Base-by-base conservation (phyloP, 139 green algal genomes). In the Chlamydomonas sp. region DNA sequence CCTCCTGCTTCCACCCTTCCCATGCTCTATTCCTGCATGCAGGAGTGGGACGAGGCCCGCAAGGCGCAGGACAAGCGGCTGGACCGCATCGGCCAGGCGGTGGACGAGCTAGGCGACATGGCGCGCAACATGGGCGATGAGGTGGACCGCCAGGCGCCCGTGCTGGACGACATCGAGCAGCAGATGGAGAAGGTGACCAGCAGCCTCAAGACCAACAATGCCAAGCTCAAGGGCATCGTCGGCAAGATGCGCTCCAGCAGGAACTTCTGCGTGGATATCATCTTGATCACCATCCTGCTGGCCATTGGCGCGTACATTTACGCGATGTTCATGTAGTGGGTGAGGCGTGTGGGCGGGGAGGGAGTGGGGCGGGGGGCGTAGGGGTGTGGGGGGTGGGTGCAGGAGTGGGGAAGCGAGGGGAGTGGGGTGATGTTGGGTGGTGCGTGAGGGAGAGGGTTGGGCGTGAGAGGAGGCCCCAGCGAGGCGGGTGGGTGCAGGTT, bases 211-310 rank as follows among this genome's bases (percentile, higher is more conserved):
- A 97, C 86, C 71, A 97, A 98, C 90, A 98, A 98, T 84, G 93
- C 92, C 72, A 95, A 95, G 88, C 90, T 98, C 20, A 97, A 96
- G 86, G 95, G 93, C 10, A 77, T 97, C 1, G 83, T 99, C 2
- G 59, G 63, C 74, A 92, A 98, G 92, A 95, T 98, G 90, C 91
- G 96, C 7, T 96, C 93, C 4, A 91, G 82, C 1, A 89, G 95
- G 71, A 97, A 97, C 87, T 98, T 98, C 83, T 96, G 95, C 85
- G 93, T 98, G 59, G 96, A 98, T 86, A 88, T 98, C 49, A 93
- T 97, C 61, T 91, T 98, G 58, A 93, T 98, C 80, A 95, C 89
- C 78, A 87, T 98, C 8, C 75, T 98, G 58, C 91, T 98, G 59
- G 95, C 90, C 1, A 93, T 98, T 18, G 96, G 90, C 2, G 91